phyloP scores from a whole-genome alignment of 805 yeast genomes.

The Brettanomyces anomalus region DNA sequence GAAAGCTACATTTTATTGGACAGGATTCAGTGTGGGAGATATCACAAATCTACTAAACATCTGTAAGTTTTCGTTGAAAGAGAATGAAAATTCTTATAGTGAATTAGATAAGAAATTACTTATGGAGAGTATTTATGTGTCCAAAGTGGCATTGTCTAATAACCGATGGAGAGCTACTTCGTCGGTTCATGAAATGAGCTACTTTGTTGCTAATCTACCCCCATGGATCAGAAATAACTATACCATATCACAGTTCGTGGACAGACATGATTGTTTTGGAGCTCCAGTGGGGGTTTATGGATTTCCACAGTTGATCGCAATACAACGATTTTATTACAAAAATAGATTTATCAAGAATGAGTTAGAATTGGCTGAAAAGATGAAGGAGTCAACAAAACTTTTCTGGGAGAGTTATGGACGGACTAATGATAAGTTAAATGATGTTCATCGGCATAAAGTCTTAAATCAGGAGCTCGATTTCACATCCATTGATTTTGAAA shows the following conservation, averaged over 20 bases:
- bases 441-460: conserved; percentile 19
- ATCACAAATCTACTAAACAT: conserved; percentile 43
- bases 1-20: conserved; percentile 67
- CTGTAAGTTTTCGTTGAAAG: conserved; percentile 35
- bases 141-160: conserved; percentile 42
- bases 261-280: conserved; percentile 34
- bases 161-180: conserved; percentile 51
- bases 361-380: conserved; percentile 22
- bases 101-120: conserved; percentile 33
- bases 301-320: conserved; percentile 45
- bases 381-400: conserved; percentile 27
- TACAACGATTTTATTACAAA: conserved; percentile 46
- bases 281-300: conserved; percentile 49
- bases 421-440: conserved; percentile 5
- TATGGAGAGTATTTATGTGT: conserved; percentile 32
- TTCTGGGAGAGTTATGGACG: conserved; percentile 54
- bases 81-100: conserved; percentile 25
- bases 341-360: conserved; percentile 34
- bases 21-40: conserved; percentile 57
- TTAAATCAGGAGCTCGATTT: conserved; percentile 19
- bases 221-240: conserved; percentile 29
- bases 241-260: conserved; percentile 33
- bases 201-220: conserved; percentile 40
- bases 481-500: conserved; percentile 24
- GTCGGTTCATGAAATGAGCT: conserved; percentile 58